Conservation (phyloP, 106 monocot genomes). For the Dioscorea zingiberensis region DNA sequence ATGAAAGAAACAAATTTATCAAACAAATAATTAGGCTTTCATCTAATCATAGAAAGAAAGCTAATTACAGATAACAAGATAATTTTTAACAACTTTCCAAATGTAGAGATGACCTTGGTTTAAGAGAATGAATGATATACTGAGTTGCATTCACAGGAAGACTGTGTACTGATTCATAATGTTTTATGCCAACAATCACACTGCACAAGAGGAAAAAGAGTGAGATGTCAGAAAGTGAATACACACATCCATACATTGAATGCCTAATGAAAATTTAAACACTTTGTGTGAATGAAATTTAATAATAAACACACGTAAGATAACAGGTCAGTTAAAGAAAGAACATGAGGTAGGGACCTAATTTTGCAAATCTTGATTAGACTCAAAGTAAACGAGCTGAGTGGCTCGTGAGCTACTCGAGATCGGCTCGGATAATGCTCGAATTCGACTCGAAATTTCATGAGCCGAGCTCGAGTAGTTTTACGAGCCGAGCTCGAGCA, state of each 20-base stretch:
- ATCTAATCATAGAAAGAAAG: neutral
- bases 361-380: too few relatives aligned
- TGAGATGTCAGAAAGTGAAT: neutral
- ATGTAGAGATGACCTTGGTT: conserved; percentile 32
- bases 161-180: conserved; percentile 29
- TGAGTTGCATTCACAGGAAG: conserved; percentile 52
- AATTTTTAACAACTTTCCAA: neutral
- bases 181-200: conserved; percentile 5
- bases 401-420: too few relatives aligned
- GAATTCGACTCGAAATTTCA: too few relatives aligned
- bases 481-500: too few relatives aligned
- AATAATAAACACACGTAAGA: neutral
- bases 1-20: too few relatives aligned
- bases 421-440: too few relatives aligned
- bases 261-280: too few relatives aligned
- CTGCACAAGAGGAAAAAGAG: conserved; percentile 12
- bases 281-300: neutral
- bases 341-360: too few relatives aligned
- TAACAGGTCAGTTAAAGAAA: neutral
- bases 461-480: too few relatives aligned
- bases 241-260: neutral
- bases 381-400: too few relatives aligned
- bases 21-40: neutral
- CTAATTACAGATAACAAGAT: neutral
- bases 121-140: conserved; percentile 47